These are phyloP conservation scores for Pyrenula massariospora DNA, from an alignment of 495 filamentous ascomycete species.

Conservation along the genomic window DNA sequence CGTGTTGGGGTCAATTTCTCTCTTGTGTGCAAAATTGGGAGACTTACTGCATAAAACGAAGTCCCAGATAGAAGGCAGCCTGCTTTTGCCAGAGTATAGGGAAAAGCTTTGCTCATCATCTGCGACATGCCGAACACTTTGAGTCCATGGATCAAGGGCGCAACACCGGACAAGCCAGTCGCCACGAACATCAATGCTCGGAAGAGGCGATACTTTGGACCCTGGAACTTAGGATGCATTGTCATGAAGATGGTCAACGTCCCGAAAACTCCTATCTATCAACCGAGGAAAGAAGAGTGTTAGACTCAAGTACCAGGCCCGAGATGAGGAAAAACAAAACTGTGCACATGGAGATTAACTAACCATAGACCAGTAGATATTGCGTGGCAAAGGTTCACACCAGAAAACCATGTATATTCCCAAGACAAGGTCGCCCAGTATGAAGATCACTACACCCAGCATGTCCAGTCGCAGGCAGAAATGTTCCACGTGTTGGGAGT, in stretches of 20 bases:
- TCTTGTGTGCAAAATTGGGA: constrained; percentile 1
- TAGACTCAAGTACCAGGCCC: neutral
- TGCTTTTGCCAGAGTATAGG: constrained; percentile 17
- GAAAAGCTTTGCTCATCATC: constrained; percentile 24
- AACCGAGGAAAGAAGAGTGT: constrained; percentile 3
- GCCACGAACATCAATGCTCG: constrained; percentile 32
- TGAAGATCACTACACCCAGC: constrained; percentile 11
- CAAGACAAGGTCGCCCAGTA: constrained; percentile 14
- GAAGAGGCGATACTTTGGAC: constrained; percentile 25
- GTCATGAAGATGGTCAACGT: constrained; percentile 22
- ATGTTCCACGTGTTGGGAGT: constrained; percentile 13
- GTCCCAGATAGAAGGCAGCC: constrained; percentile 24
- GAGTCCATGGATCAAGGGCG: constrained; percentile 33
- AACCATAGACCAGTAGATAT: constrained; percentile 17
- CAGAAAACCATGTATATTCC: constrained; percentile 19
- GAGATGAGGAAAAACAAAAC: neutral
- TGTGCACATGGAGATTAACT: constrained; percentile 6
- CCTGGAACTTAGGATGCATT: constrained; percentile 29
- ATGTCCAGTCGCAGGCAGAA: constrained; percentile 17
- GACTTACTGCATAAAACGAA: constrained; percentile 29
- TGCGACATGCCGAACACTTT: constrained; percentile 26
- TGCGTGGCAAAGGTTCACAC: constrained; percentile 10
- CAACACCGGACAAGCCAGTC: constrained; percentile 35
- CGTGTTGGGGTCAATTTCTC: constrained; percentile 6
- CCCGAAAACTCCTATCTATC: constrained; percentile 15